Conservation (phyloP, 768 basidiomycete species). For the Bullera alba region DNA sequence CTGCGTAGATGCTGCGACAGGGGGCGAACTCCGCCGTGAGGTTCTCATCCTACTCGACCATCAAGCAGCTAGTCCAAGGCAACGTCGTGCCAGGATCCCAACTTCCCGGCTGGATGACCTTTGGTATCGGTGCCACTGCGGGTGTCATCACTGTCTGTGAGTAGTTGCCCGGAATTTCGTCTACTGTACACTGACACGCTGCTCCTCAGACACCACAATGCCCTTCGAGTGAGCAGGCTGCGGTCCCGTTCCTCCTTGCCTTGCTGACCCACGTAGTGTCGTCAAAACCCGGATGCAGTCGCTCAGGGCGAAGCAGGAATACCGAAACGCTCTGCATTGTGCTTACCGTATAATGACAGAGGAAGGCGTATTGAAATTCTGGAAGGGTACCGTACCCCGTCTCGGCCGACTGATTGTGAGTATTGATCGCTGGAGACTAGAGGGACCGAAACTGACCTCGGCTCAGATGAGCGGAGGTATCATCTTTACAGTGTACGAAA, state of each 20-base stretch:
- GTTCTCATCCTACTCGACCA: slow-evolving; percentile 87
- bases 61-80: slow-evolving; percentile 88
- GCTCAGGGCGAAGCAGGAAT: slow-evolving; percentile 69
- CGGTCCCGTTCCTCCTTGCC: background rate
- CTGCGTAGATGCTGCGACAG: slow-evolving; percentile 82
- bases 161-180: slow-evolving; percentile 49
- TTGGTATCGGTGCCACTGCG: slow-evolving; percentile 86
- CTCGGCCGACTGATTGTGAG: slow-evolving; percentile 65
- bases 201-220: slow-evolving; percentile 43
- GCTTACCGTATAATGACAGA: slow-evolving; percentile 90
- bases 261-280: slow-evolving; percentile 55
- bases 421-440: too few species aligned
- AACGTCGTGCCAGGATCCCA: slow-evolving; percentile 72
- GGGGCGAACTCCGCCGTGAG: slow-evolving; percentile 94
- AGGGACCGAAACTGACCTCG: too few species aligned
- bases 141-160: slow-evolving; percentile 91
- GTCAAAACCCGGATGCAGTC: slow-evolving; percentile 99
- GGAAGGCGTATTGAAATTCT: slow-evolving; percentile 85
- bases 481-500: slow-evolving; percentile 83
- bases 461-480: slow-evolving; percentile 81
- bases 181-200: background rate
- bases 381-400: slow-evolving; percentile 92
- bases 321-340: slow-evolving; percentile 91
- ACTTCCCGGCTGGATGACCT: slow-evolving; percentile 80
- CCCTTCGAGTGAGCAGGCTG: slow-evolving; percentile 46